Evolutionary conservation across 2,329 filamentous ascomycete species (phyloP).

Genomic region (Colletotrichum sp.): DNA sequence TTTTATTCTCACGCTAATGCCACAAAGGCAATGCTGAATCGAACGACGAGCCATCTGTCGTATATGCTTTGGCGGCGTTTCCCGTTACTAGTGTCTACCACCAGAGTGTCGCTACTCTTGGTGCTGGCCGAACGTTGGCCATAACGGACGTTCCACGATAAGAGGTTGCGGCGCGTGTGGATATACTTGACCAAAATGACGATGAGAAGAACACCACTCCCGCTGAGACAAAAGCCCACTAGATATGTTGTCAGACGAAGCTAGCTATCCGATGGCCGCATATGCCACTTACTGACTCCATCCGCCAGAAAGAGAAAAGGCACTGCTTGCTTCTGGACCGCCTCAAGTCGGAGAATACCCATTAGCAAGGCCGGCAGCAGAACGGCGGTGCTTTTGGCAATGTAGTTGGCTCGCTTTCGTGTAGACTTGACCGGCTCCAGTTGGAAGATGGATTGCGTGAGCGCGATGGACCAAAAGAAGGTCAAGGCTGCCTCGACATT

Average conservation of each 20-base stretch:
- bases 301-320: slow-evolving; percentile 40
- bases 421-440: slow-evolving; percentile 29
- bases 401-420: slow-evolving; percentile 25
- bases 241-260: not conserved
- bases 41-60: slow-evolving; percentile 47
- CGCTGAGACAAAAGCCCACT: slow-evolving; percentile 44
- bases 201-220: slow-evolving; percentile 38
- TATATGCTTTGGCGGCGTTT: slow-evolving; percentile 38
- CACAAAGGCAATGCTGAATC: slow-evolving; percentile 48
- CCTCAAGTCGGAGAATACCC: slow-evolving; percentile 30
- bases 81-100: slow-evolving; percentile 1
- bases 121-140: slow-evolving; percentile 25
- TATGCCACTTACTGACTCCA: slow-evolving; percentile 35
- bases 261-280: not conserved
- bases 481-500: slow-evolving; percentile 52
- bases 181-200: slow-evolving; percentile 46
- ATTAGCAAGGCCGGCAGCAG: slow-evolving; percentile 38
- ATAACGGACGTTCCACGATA: slow-evolving; percentile 34
- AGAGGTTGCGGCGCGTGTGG: slow-evolving; percentile 34
- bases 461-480: slow-evolving; percentile 46
- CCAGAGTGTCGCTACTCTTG: slow-evolving; percentile 11
- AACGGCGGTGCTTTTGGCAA: slow-evolving; percentile 38
- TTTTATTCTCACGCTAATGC: slow-evolving; percentile 36
- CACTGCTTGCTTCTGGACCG: slow-evolving; percentile 28
- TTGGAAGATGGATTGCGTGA: slow-evolving; percentile 39